Conservation (phyloP, 805 yeast genomes). For the Jamesozyma piceae region DNA sequence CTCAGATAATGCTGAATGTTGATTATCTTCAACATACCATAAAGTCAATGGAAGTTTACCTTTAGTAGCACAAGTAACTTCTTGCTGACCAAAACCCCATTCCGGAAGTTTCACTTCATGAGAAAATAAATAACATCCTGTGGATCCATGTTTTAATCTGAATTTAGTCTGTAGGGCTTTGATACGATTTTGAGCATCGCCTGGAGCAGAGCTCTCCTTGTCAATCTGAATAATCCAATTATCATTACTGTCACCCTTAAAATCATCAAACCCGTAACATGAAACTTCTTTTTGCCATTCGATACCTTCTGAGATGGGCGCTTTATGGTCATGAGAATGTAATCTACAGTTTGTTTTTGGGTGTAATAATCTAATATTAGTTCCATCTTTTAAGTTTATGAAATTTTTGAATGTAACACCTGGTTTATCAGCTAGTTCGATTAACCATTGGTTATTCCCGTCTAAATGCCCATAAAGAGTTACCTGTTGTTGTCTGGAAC, state of each 20-base stretch:
- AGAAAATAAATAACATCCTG: conserved; percentile 71
- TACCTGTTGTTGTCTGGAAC: conserved; percentile 77
- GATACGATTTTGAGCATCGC: conserved; percentile 45
- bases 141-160: conserved; percentile 69
- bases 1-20: conserved; percentile 37
- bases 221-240: conserved; percentile 72
- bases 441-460: conserved; percentile 59
- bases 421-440: conserved; percentile 54
- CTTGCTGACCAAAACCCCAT: conserved; percentile 81
- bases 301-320: conserved; percentile 54
- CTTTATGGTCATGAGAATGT: conserved; percentile 76
- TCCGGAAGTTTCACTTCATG: conserved; percentile 65
- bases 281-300: conserved; percentile 84
- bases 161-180: conserved; percentile 62
- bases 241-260: conserved; percentile 76
- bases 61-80: conserved; percentile 69
- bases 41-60: conserved; percentile 51
- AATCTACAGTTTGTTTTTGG: conserved; percentile 50
- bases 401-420: conserved; percentile 49
- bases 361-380: conserved; percentile 62
- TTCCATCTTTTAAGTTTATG: conserved; percentile 55
- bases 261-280: conserved; percentile 67
- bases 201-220: conserved; percentile 39
- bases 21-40: conserved; percentile 71
- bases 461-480: conserved; percentile 76